Evolutionary conservation across 331 rosid species (phyloP).

Genomic region (Erythrophleum ivorense): DNA sequence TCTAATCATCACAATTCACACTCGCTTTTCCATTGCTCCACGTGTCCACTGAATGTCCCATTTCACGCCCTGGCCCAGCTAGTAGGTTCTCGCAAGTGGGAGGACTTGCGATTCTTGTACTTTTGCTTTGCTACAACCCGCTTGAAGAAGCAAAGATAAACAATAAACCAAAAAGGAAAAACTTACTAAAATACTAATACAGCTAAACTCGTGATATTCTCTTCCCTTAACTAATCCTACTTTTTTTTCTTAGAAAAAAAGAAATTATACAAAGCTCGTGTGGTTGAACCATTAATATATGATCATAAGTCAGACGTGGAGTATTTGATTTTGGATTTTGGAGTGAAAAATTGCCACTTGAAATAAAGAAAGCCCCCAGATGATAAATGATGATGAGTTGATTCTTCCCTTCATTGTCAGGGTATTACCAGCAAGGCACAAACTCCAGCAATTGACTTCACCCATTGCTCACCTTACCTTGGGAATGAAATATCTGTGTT

Average conservation of each 20-base stretch:
- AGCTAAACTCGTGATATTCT: too few relatives aligned
- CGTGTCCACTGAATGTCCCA: not conserved
- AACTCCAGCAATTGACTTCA: not conserved
- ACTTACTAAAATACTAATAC: too few relatives aligned
- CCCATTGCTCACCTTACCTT: not conserved
- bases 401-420: not conserved
- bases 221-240: too few relatives aligned
- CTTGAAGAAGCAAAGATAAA: not conserved
- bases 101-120: not conserved
- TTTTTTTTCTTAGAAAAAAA: not conserved
- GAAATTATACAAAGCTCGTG: not conserved
- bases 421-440: not conserved
- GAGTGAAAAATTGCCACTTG: not conserved
- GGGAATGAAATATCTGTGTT: not conserved
- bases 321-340: not conserved
- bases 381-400: not conserved
- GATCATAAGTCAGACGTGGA: not conserved
- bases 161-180: not conserved
- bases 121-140: too few relatives aligned
- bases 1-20: not conserved
- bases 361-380: not conserved
- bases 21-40: conserved; percentile 8
- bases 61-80: not conserved
- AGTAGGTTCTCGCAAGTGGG: not conserved
- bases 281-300: not conserved